Conservation (phyloP, 116 monocot genomes). For the Iris pallida region DNA sequence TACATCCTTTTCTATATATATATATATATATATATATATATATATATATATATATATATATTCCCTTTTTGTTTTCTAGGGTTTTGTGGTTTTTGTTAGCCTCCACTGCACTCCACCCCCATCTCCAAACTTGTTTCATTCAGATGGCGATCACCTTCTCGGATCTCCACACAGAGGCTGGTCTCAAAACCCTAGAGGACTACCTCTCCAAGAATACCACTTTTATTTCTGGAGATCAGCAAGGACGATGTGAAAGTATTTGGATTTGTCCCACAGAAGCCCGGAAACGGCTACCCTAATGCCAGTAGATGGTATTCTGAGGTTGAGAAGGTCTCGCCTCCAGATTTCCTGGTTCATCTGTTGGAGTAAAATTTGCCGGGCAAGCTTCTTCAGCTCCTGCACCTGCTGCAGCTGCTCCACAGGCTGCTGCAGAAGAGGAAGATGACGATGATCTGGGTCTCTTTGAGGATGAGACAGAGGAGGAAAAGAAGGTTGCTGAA, state of each 20-base stretch:
- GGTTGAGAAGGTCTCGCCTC: constrained; percentile 17
- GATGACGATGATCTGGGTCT: constrained; percentile 94
- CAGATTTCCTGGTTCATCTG: constrained; percentile 63
- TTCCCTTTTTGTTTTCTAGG: no score
- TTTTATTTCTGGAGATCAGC: constrained; percentile 58
- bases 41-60: no score
- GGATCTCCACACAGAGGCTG: constrained; percentile 67
- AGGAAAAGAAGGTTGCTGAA: constrained; percentile 82
- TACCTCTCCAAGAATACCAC: constrained; percentile 54
- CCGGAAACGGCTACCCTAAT: constrained; percentile 41
- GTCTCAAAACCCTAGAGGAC: constrained; percentile 48
- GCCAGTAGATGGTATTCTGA: constrained; percentile 38
- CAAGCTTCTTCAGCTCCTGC: constrained; percentile 26
- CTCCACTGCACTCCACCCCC: no score
- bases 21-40: no score
- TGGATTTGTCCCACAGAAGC: constrained; percentile 38
- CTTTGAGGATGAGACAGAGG: constrained; percentile 96
- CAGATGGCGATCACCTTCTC: constrained; percentile 55
- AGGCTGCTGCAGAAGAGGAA: no score
- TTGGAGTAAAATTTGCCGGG: constrained; percentile 50
- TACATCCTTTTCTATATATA: no score
- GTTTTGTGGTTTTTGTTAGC: no score
- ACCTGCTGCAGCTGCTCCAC: constrained; percentile 23
- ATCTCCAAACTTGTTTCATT: no score
- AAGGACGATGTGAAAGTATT: constrained; percentile 66